phyloP scores from a whole-genome alignment of 257 asterid genomes.

The Rhazya stricta region DNA sequence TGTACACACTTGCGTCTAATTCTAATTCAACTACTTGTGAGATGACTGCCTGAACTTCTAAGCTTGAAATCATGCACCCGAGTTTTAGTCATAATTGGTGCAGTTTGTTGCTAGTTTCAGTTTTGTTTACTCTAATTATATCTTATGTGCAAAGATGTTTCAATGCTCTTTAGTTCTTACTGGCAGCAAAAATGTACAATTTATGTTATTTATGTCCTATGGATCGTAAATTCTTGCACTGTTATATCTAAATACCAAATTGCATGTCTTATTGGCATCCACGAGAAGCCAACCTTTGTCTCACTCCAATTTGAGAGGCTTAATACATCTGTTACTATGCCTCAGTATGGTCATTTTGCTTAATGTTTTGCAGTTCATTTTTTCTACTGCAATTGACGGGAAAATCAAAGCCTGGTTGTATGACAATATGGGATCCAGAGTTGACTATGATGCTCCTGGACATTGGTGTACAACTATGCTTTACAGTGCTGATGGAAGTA shows the following conservation, averaged over 20 bases:
- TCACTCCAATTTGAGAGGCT: neutral
- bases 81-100: neutral
- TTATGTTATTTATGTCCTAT: neutral
- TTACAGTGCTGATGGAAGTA: constrained; percentile 95
- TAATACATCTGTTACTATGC: neutral
- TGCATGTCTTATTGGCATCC: neutral
- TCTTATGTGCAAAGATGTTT: neutral
- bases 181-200: neutral
- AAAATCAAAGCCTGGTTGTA: constrained; percentile 98
- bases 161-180: neutral
- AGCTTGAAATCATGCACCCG: neutral
- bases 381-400: constrained; percentile 95
- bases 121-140: neutral
- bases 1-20: neutral
- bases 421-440: constrained; percentile 93
- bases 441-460: constrained; percentile 99
- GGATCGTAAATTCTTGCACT: neutral
- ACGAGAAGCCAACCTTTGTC: neutral
- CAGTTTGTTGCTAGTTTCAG: neutral
- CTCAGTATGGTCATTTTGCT: constrained; percentile 16
- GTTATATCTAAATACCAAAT: neutral
- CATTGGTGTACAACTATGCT: constrained; percentile 95
- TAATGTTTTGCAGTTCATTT: constrained; percentile 62
- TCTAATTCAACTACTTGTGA: neutral
- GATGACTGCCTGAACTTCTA: neutral